Conservation (phyloP, 1,284 basidiomycete species). For the Moesziomyces antarcticus region DNA sequence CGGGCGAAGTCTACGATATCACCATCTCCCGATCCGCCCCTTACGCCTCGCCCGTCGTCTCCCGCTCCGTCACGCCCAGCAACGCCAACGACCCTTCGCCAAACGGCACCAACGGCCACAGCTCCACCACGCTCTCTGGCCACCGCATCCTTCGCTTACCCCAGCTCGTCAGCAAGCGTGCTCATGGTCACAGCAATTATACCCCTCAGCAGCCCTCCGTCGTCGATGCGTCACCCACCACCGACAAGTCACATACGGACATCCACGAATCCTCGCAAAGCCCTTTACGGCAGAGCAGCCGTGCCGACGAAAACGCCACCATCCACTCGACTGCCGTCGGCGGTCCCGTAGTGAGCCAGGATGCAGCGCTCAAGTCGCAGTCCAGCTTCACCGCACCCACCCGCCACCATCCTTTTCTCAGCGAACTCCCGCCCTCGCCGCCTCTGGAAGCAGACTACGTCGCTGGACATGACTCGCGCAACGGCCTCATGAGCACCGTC, state of each 20-base stretch:
- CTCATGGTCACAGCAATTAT: slow-evolving; percentile 22
- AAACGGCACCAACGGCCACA: slow-evolving; percentile 16
- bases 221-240: slow-evolving; percentile 7
- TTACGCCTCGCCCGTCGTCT: slow-evolving; percentile 59
- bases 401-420: slow-evolving; percentile 51
- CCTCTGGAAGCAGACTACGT: slow-evolving; percentile 56
- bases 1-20: slow-evolving; percentile 61
- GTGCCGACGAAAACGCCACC: slow-evolving; percentile 2
- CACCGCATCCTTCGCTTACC: slow-evolving; percentile 53
- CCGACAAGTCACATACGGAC: slow-evolving; percentile 9
- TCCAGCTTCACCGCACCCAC: slow-evolving; percentile 49
- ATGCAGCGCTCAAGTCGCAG: slow-evolving; percentile 40
- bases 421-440: slow-evolving; percentile 60
- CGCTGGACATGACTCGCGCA: slow-evolving; percentile 34
- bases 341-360: slow-evolving; percentile 18
- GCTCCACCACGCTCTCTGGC: slow-evolving; percentile 24
- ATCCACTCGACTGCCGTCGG: slow-evolving; percentile 2
- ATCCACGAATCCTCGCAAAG: slow-evolving; percentile 14
- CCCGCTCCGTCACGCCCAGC: slow-evolving; percentile 44
- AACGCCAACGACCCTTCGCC: slow-evolving; percentile 31
- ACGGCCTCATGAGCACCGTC: slow-evolving; percentile 38
- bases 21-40: slow-evolving; percentile 60
- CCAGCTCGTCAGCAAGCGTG: slow-evolving; percentile 57
- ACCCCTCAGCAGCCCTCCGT: slow-evolving; percentile 13
- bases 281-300: slow-evolving; percentile 12